A percentile compares a stretch with the other conserved stretches of the same genome.
phyloP scores from a whole-genome alignment of 352 stramenopile species.

The Halophytophthora polymorphica region DNA sequence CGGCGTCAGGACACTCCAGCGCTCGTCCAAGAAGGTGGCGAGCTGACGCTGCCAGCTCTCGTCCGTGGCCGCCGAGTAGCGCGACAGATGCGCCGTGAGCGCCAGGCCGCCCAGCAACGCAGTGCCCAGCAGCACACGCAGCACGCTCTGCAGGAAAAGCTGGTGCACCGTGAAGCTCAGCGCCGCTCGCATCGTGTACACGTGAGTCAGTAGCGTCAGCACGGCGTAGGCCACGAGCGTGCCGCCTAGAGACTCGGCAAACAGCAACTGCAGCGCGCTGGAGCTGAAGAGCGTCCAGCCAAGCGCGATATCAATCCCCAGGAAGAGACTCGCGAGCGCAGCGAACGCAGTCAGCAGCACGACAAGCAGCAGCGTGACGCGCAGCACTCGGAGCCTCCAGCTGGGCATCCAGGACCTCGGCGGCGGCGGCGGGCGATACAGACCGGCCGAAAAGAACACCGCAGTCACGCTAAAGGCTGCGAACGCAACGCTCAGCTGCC shows the following conservation, averaged over 20 bases:
- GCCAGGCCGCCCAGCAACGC: slow-evolving; percentile 29
- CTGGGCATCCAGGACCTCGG: slow-evolving; percentile 13
- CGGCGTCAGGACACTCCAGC: slow-evolving; percentile 34
- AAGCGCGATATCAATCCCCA: slow-evolving; percentile 38
- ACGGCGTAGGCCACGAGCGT: slow-evolving; percentile 30
- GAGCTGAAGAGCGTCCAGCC: slow-evolving; percentile 45
- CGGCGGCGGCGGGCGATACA: slow-evolving; percentile 4
- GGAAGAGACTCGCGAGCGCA: slow-evolving; percentile 26
- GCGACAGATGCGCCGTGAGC: slow-evolving; percentile 35
- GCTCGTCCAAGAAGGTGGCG: slow-evolving; percentile 28
- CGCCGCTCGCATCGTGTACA: slow-evolving; percentile 32
- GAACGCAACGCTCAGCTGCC: slow-evolving; percentile 16
- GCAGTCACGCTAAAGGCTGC: slow-evolving; percentile 16
- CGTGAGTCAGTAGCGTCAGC: slow-evolving; percentile 27
- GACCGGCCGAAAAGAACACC: slow-evolving; percentile 12
- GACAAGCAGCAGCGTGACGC: slow-evolving; percentile 9
- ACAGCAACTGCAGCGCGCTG: slow-evolving; percentile 45
- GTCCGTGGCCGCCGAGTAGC: slow-evolving; percentile 22
- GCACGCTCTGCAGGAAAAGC: slow-evolving; percentile 38
- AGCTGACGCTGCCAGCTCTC: slow-evolving; percentile 30
- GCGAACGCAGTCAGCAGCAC: slow-evolving; percentile 25
- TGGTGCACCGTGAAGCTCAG: slow-evolving; percentile 36
- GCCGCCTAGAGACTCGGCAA: slow-evolving; percentile 32
- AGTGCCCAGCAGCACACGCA: slow-evolving; percentile 9
- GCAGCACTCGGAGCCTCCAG: slow-evolving; percentile 16